phyloP scores from a whole-genome alignment of 2,329 filamentous ascomycete genomes.

The Botrytis byssoidea region DNA sequence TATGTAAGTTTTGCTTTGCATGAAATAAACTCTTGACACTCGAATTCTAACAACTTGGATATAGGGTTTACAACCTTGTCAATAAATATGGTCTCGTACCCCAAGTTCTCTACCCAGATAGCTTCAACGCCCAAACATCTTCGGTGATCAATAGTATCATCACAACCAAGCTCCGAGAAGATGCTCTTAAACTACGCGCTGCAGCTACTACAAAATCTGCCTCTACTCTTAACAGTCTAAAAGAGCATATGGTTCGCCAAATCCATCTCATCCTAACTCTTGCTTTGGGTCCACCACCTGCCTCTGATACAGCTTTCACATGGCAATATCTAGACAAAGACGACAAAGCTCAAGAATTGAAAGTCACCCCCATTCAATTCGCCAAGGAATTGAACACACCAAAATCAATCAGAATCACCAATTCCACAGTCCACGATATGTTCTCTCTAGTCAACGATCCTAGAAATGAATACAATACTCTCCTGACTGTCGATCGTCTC shows the following conservation, averaged over 20 bases:
- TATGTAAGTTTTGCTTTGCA: slow-evolving; percentile 46
- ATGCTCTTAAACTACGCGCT: slow-evolving; percentile 68
- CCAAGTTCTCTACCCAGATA: slow-evolving; percentile 77
- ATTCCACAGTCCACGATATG: slow-evolving; percentile 62
- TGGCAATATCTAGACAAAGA: slow-evolving; percentile 78
- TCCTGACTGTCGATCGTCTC: slow-evolving; percentile 74
- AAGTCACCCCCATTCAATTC: slow-evolving; percentile 67
- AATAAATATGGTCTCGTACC: slow-evolving; percentile 87
- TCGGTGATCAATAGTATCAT: slow-evolving; percentile 68
- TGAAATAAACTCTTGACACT: not conserved
- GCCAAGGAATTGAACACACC: slow-evolving; percentile 64
- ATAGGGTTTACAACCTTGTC: slow-evolving; percentile 73
- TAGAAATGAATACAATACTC: slow-evolving; percentile 68
- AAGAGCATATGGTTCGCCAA: slow-evolving; percentile 74
- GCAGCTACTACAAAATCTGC: slow-evolving; percentile 43
- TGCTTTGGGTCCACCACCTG: slow-evolving; percentile 76
- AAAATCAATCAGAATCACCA: slow-evolving; percentile 56
- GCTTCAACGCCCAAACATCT: slow-evolving; percentile 73
- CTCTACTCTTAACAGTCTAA: slow-evolving; percentile 43
- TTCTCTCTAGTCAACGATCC: slow-evolving; percentile 86
- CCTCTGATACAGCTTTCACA: slow-evolving; percentile 64
- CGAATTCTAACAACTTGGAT: not conserved
- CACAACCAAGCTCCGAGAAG: slow-evolving; percentile 84
- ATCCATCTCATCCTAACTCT: slow-evolving; percentile 80
- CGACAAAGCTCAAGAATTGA: slow-evolving; percentile 61